phyloP scores from a whole-genome alignment of 164 flowering plant genomes.

The Magnolia sinica region DNA sequence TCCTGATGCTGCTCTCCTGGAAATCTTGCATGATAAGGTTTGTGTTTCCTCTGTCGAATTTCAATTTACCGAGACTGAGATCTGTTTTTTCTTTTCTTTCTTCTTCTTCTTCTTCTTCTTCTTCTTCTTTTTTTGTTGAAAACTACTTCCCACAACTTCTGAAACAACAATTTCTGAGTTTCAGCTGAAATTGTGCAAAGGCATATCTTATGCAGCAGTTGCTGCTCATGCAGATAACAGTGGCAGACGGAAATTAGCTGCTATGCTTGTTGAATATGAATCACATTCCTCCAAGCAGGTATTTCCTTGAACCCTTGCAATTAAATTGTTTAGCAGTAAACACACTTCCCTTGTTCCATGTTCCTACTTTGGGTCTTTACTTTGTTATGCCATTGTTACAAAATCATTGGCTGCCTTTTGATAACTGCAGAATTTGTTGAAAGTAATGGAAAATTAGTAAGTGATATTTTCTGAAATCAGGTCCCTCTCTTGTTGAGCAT shows the following conservation, averaged over 20 bases:
- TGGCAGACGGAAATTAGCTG: constrained; percentile 89
- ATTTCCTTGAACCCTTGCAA: neutral
- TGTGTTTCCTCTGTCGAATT: constrained; percentile 7
- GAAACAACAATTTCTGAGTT: constrained; percentile 18
- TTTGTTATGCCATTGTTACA: neutral
- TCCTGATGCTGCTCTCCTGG: constrained; percentile 77
- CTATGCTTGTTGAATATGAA: constrained; percentile 94
- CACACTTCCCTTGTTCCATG: neutral
- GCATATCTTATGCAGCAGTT: constrained; percentile 96
- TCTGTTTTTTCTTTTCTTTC: neutral
- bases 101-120: neutral
- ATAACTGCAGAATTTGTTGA: neutral
- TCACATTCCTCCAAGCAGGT: constrained; percentile 98
- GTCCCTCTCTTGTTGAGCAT: constrained; percentile 93
- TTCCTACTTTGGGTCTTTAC: neutral
- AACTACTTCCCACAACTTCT: constrained; percentile 8
- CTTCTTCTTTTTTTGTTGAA: neutral
- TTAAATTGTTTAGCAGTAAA: neutral
- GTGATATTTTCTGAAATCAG: constrained; percentile 34
- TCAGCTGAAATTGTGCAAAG: constrained; percentile 86
- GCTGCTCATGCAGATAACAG: constrained; percentile 94
- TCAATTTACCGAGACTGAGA: neutral
- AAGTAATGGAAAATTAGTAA: constrained; percentile 1
- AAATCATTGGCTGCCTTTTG: neutral
- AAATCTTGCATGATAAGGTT: constrained; percentile 90